A percentile compares a stretch with the other conserved stretches of the same genome.
Evolutionary conservation across 805 yeast genomes (phyloP).

Genomic region (Brettanomyces anomalus): DNA sequence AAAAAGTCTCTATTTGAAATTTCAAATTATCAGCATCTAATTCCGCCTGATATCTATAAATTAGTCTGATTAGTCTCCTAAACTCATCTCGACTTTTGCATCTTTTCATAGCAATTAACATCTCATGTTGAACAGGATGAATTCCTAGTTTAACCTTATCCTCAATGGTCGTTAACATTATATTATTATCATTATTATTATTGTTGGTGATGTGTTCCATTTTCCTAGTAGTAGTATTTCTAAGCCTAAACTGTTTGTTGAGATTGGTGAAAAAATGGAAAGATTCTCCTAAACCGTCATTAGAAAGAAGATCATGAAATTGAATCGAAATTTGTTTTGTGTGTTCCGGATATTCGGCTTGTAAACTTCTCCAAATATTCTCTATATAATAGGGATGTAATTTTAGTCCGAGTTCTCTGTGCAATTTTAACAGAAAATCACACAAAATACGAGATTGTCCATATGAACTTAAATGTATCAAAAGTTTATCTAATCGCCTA

Average conservation of each 20-base stretch:
- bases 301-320: slow-evolving; percentile 5
- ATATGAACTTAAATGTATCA: slow-evolving; percentile 10
- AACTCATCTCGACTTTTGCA: background rate
- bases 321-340: slow-evolving; percentile 11
- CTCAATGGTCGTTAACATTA: slow-evolving; percentile 14
- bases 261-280: background rate
- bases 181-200: slow-evolving; percentile 3
- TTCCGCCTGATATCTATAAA: background rate
- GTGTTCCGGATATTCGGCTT: slow-evolving; percentile 14
- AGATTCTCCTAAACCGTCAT: background rate
- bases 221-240: background rate
- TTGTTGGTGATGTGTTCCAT: slow-evolving; percentile 2
- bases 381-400: slow-evolving; percentile 12
- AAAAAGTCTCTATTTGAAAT: slow-evolving; percentile 12
- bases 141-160: slow-evolving; percentile 18
- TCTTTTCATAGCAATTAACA: slow-evolving; percentile 3
- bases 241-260: background rate
- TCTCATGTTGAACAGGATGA: slow-evolving; percentile 13
- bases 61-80: background rate
- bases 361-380: slow-evolving; percentile 14
- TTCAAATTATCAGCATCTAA: slow-evolving; percentile 5
- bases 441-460: slow-evolving; percentile 15
- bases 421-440: slow-evolving; percentile 17
- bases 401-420: slow-evolving; percentile 15
- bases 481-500: slow-evolving; percentile 7